Percentiles rank a stretch among this genome's conserved stretches.
Evolutionary conservation across 306 rosid genomes (phyloP).

Genomic region (Rubus idaeus): DNA sequence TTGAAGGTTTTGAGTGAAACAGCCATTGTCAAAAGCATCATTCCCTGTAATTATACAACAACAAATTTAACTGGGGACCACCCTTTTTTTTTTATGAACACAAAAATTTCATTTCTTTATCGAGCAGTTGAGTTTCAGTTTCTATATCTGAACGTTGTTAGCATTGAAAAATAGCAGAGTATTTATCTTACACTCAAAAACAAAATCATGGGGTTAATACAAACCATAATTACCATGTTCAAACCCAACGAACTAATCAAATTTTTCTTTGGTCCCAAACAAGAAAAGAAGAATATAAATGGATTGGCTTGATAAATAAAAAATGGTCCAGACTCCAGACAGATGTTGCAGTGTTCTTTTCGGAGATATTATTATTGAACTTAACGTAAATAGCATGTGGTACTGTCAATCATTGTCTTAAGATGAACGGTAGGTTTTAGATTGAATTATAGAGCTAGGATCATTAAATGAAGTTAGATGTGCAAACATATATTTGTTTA

Average conservation of each 20-base stretch:
- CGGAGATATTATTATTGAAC: not conserved
- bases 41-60: conserved; percentile 40
- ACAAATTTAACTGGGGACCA: not conserved
- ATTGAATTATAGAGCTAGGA: not conserved
- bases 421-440: not conserved
- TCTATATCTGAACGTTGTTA: not conserved
- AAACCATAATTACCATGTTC: not conserved
- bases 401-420: not conserved
- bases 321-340: not conserved
- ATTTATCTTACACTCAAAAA: not conserved
- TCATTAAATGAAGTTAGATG: not conserved
- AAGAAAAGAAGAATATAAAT: not conserved
- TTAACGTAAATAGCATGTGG: not conserved
- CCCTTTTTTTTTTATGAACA: not conserved
- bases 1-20: conserved; percentile 50
- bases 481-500: too few species aligned
- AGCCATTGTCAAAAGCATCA: conserved; percentile 56
- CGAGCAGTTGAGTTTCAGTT: conserved; percentile 20
- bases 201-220: not conserved
- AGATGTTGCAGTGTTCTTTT: not conserved
- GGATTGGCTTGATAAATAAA: not conserved
- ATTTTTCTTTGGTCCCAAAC: not conserved
- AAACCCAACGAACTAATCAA: not conserved
- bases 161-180: not conserved
- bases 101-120: conserved; percentile 16